Base-by-base conservation (phyloP, 1,284 basidiomycete genomes). In the Hymenochaete sp. region DNA sequence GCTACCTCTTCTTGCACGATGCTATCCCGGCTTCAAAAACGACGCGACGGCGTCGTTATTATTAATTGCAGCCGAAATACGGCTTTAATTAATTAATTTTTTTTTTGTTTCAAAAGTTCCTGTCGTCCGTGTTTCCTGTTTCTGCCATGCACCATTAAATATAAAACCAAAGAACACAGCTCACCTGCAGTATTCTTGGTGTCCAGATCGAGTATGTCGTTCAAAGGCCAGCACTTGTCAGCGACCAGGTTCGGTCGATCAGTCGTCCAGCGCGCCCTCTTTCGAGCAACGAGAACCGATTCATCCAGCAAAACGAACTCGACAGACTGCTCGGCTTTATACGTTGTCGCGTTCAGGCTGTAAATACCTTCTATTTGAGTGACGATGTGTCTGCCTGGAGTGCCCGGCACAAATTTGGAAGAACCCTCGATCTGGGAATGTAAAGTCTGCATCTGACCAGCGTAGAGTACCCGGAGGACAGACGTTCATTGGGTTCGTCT, bases 401-500 rank as follows among this genome's bases (percentile, higher is more conserved):
- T 83, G 5, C 88, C 82, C 0, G 93, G 93, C 1, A 93, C 80
- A 59, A 95, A 93, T 62, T 97, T 97, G 53, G 93, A 85, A 0
- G 93, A 91, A n/a, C 96, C 95, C 58, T 97, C 92, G 53, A 98
- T 88, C 42, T 85, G 83, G 4, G 87, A 70, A 67, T 96, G 96
- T 0, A 98, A 70, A 1, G 81, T 79, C 55, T 93, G 88, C 70
- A 98, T 85, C 66, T 98, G 95, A 31, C 85, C 86, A 46, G 86
- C 88, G 62, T 98, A 98, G 52, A 98, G 77, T 40, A 93, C 82
- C 46, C 92, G 86, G 25, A 98, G 77, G 62, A 96, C 75, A 3
- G 93, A 96, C 18, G 91, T 93, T 25, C 93, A 83, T 45, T 82
- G 80, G 31, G 84, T 85, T 13, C 77, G 68, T 14, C 77, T 64